Base-by-base conservation (phyloP, 192 early-diverging fungal species). In the Irineochytrium annulatum region DNA sequence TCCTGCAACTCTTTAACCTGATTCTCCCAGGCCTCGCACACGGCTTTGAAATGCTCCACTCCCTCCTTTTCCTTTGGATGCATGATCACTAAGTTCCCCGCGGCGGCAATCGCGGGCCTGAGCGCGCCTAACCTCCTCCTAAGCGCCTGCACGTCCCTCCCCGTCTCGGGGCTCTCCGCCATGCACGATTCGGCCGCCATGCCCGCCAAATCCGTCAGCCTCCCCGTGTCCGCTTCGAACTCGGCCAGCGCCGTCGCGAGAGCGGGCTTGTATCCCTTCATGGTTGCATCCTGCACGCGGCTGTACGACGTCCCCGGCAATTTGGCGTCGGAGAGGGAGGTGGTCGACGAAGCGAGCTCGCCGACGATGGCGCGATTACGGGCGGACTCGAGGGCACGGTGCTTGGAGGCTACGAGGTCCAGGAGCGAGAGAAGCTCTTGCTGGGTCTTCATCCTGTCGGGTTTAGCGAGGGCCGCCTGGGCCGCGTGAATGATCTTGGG, bases 21-120 rank as follows among this genome's bases (percentile, higher is more conserved):
- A 3, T 65, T 68, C 33, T 67, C 66, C 69, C 70, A 78, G n/a
- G 58, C 52, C n/a, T 30, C 33, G 4, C 37, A 17, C 0, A 75
- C 59, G 14, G 11, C 43, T 46, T 62, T 34, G n/a, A 68, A 60
- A 55, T 75, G 67, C 52, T 46, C 59, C 29, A 26, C 16, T 0
- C 65, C 59, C 3, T 45, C 51, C 27, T 20, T 30, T 44, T 75
- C 72, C n/a, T 35, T 29, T 3, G 65, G 66, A 31, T 55, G 61
- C 19, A 16, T 27, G 2, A 31, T 51, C 22, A 70, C n/a, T 34
- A 70, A 2, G 17, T 57, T 11, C 43, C 63, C 65, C 13, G 65
- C 65, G 1, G 46, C 67, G 2, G 19, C 45, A 16, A 65, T 35
- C 6, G 62, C 58, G 1, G 57, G 52, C 2, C 54, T 24, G 1